Evolutionary conservation across 2,329 filamentous ascomycete species (phyloP), one percentile per base, ranked within the genome.

Genomic region (Juglanconis juglandina): DNA sequence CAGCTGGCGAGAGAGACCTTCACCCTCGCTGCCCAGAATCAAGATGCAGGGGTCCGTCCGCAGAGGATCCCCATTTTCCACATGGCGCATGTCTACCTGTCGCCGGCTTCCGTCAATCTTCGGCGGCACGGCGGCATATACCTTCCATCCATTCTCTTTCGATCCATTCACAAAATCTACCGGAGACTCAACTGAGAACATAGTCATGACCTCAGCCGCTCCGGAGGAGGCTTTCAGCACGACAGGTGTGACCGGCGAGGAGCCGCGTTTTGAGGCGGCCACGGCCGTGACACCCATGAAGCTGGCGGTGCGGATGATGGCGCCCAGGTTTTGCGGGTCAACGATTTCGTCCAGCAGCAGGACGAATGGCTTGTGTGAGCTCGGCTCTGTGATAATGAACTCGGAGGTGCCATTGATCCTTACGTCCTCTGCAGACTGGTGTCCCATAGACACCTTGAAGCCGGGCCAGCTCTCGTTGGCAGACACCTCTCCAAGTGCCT

Each of bases 271-370:
- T 3, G 91, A 90, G 58, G 96, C 86, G 2, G 87, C 86, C 24
- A 99, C 84, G 4, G 91, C 93, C 58, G 93, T 90, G 5, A 91
- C 88, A 30, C 94, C 94, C n/a, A 98, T 84, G 73, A 95, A 98
- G 69, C 91, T 89, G 2, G 92, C 92, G 5, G 91, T 91, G 41
- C 95, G 89, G 48, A 98, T 81, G 62, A 98, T 94, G 30, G 88
- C 92, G 47, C 95, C 95, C 1, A 98, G 78, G 70, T 99, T 99
- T 33, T 91, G 92, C 0, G 92, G 90, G 69, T 99, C 94, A 9
- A 92, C 76, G 42, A 96, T 87, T 57, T 88, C 84, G 66, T 95
- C 88, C 2, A 95, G 78, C 37, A 94, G 76, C 1, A 96, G 77
- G 8, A 96, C 79, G 35, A 96, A 80, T 0, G 91, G 91, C 54